Conservation (phyloP, 331 rosid species). For the Prunus yedoensis region DNA sequence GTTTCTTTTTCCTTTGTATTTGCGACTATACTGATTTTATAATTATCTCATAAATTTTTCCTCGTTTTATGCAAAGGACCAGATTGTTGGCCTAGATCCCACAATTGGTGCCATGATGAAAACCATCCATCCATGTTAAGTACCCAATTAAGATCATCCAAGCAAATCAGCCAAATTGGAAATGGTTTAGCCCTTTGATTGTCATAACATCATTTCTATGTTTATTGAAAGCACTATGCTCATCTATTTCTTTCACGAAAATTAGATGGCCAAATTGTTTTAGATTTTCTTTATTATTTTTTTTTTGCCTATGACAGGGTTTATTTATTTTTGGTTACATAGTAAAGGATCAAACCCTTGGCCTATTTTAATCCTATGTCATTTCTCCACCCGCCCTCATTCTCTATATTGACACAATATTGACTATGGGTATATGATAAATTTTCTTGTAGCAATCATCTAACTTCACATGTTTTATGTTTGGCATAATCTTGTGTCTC, state of each 20-base stretch:
- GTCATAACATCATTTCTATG: not conserved
- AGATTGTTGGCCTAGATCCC: not conserved
- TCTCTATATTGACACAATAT: too few relatives aligned
- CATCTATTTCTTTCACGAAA: not conserved
- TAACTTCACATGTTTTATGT: not conserved
- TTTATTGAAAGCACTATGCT: not conserved
- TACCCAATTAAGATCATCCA: not conserved
- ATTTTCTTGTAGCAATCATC: not conserved
- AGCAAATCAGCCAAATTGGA: not conserved
- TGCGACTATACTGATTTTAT: not conserved
- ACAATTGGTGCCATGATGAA: not conserved
- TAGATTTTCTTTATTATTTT: not conserved
- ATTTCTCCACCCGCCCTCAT: not conserved
- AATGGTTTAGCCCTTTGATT: not conserved
- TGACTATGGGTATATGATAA: not conserved
- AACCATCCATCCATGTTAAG: not conserved
- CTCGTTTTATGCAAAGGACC: not conserved
- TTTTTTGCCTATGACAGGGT: not conserved
- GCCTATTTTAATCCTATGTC: not conserved
- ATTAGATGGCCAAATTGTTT: not conserved
- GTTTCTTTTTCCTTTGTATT: not conserved
- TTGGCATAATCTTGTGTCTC: conserved; percentile 1
- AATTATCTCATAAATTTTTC: not conserved
- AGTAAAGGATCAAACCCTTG: too few relatives aligned
- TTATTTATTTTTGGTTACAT: not conserved